Percentiles rank a stretch among this genome's conserved stretches.
Conservation (phyloP, 75 land plant species). For the Cunninghamia lanceolata region DNA sequence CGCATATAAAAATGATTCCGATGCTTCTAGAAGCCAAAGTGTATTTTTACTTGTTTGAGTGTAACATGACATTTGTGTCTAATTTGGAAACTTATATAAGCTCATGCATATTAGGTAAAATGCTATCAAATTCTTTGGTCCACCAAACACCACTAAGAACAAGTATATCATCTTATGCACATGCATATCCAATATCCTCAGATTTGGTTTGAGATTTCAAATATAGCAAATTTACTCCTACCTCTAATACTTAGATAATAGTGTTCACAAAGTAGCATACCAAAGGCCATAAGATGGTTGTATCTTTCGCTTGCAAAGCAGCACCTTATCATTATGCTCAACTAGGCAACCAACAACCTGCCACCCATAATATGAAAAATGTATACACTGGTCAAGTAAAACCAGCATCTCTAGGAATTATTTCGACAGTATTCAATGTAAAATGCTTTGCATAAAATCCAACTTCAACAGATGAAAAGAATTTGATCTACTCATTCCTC, state of each 20-base stretch:
- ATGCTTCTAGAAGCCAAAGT: neutral
- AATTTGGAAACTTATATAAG: neutral
- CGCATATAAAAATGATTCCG: neutral
- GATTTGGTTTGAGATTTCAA: neutral
- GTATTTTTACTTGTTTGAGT: neutral
- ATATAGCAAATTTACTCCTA: neutral
- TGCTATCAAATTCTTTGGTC: neutral
- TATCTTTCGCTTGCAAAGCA: constrained; percentile 81
- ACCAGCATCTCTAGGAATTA: neutral
- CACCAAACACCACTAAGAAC: neutral
- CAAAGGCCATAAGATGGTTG: constrained; percentile 91
- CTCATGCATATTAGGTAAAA: neutral
- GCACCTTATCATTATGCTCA: constrained; percentile 67
- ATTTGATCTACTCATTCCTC: neutral
- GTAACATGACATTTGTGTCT: neutral
- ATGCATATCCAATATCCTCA: neutral
- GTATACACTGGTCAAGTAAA: neutral
- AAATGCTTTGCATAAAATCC: neutral
- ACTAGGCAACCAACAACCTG: constrained; percentile 96
- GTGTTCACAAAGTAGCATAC: constrained; percentile 29
- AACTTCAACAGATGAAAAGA: neutral
- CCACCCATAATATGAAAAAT: neutral
- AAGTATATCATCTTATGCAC: neutral
- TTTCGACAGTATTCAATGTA: neutral
- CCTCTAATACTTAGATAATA: constrained; percentile 6